A percentile compares a stretch with the other conserved stretches of the same genome.
phyloP scores from a whole-genome alignment of 2,329 filamentous ascomycete genomes.

The Apiospora marii region DNA sequence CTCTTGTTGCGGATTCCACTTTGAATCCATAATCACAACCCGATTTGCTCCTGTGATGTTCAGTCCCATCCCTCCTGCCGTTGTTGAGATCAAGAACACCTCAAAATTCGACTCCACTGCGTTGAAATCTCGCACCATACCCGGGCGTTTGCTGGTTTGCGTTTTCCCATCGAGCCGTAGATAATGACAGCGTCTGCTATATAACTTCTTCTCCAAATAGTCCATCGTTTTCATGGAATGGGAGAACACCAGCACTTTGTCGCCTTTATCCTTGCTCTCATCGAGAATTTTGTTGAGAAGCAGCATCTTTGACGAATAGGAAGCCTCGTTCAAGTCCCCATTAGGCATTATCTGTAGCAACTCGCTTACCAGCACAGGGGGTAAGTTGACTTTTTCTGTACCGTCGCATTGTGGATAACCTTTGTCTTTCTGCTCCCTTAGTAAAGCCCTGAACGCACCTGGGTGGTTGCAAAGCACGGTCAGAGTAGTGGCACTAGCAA shows the following conservation, averaged over 20 bases:
- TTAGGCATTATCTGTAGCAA: constrained; percentile 45
- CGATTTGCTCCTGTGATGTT: constrained; percentile 87
- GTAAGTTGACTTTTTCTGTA: constrained; percentile 34
- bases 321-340: constrained; percentile 51
- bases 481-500: constrained; percentile 51
- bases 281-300: constrained; percentile 75
- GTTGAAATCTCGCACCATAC: constrained; percentile 75
- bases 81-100: constrained; percentile 84
- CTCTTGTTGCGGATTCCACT: constrained; percentile 82
- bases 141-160: constrained; percentile 63
- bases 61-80: constrained; percentile 80
- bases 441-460: constrained; percentile 51
- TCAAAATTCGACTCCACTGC: constrained; percentile 45
- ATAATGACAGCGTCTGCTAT: constrained; percentile 54
- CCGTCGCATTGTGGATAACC: constrained; percentile 22
- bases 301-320: constrained; percentile 72
- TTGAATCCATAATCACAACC: constrained; percentile 85
- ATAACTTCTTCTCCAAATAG: constrained; percentile 69
- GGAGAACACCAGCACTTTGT: constrained; percentile 85
- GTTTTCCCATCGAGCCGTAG: constrained; percentile 75
- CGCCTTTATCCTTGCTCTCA: constrained; percentile 65
- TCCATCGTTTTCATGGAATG: constrained; percentile 74
- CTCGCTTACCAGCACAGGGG: constrained; percentile 39
- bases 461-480: constrained; percentile 62
- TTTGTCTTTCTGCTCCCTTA: constrained; percentile 36